Evolutionary conservation across 2,329 filamentous ascomycete genomes (phyloP).

Genomic region (Davidsoniella virescens): DNA sequence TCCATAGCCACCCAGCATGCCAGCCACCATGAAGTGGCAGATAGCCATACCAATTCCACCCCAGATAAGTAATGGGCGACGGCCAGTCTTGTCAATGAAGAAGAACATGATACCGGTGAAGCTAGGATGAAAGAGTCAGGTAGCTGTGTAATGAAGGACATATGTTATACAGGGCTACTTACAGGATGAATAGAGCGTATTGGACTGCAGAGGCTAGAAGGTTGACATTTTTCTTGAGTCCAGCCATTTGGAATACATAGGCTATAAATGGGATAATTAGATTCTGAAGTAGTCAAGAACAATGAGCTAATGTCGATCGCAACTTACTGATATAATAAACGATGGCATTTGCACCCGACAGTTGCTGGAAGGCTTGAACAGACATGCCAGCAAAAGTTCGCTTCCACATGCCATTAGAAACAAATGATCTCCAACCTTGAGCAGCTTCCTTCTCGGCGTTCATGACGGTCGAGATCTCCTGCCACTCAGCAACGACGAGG

Average conservation of each 20-base stretch:
- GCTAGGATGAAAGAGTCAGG: constrained; percentile 27
- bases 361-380: constrained; percentile 40
- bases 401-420: constrained; percentile 31
- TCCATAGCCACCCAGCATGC: constrained; percentile 32
- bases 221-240: constrained; percentile 29
- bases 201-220: constrained; percentile 39
- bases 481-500: constrained; percentile 39
- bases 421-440: constrained; percentile 27
- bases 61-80: constrained; percentile 48
- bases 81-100: constrained; percentile 37
- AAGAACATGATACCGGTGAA: constrained; percentile 23
- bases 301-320: neutral
- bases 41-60: constrained; percentile 49
- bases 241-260: constrained; percentile 25
- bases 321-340: constrained; percentile 35
- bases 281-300: neutral
- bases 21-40: constrained; percentile 40
- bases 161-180: neutral
- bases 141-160: constrained; percentile 20
- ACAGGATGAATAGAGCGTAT: constrained; percentile 27
- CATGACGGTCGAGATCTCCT: constrained; percentile 27
- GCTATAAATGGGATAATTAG: constrained; percentile 10
- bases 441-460: constrained; percentile 21
- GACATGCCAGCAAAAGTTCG: constrained; percentile 34
- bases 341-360: constrained; percentile 40